A percentile compares a stretch with the other conserved stretches of the same genome.
Evolutionary conservation across 345 rosid genomes (phyloP).

Genomic region (Lagerstroemia speciosa): DNA sequence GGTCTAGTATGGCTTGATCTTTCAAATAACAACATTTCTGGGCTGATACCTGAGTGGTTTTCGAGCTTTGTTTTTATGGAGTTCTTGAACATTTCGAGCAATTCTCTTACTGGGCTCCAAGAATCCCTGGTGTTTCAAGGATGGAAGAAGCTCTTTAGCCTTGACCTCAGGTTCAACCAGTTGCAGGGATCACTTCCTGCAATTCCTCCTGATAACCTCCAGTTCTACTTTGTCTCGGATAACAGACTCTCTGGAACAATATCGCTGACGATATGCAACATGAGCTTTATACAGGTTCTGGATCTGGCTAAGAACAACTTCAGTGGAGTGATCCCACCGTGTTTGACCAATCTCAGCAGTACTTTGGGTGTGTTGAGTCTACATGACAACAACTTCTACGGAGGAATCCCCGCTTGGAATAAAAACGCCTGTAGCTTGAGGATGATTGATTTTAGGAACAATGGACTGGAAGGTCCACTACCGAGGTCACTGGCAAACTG

Average conservation of each 20-base stretch:
- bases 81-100: background rate
- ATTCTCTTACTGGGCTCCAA: constrained; percentile 16
- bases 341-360: constrained; percentile 12
- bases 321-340: constrained; percentile 18
- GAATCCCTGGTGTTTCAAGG: background rate
- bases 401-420: background rate
- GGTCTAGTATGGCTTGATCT: background rate
- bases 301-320: constrained; percentile 17
- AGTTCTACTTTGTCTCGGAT: constrained; percentile 2
- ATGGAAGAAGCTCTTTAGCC: background rate
- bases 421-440: background rate
- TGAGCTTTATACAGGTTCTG: background rate
- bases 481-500: constrained; percentile 1
- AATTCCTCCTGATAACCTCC: background rate
- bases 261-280: constrained; percentile 10
- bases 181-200: constrained; percentile 9
- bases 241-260: constrained; percentile 7
- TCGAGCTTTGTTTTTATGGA: background rate
- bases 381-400: background rate
- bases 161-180: background rate
- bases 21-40: constrained; percentile 13
- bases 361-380: background rate
- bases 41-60: constrained; percentile 13
- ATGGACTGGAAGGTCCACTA: background rate
- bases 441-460: constrained; percentile 8